Base-by-base conservation (phyloP, 768 basidiomycete genomes). In the Amyloporia xantha region DNA sequence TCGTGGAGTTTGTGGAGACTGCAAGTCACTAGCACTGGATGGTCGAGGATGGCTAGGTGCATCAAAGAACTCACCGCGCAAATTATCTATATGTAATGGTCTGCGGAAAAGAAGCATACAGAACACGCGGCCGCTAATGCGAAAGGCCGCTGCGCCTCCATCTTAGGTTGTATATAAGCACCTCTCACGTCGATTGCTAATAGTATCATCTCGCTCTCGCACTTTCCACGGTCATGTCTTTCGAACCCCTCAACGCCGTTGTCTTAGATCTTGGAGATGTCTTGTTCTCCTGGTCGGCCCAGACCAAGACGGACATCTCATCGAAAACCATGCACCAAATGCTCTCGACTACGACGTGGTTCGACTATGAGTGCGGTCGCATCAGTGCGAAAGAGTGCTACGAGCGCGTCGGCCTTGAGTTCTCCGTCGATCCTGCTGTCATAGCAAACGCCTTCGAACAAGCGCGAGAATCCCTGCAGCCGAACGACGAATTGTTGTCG, bases 181-280 rank as follows among this genome's bases (percentile, higher is more conserved):
- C n/a, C n/a, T n/a, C n/a, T n/a, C n/a, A n/a, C n/a, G n/a, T n/a
- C n/a, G n/a, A n/a, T n/a, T n/a, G n/a, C n/a, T n/a, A n/a, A n/a
- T n/a, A n/a, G n/a, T n/a, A n/a, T n/a, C n/a, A n/a, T n/a, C n/a
- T n/a, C n/a, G n/a, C n/a, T n/a, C n/a, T n/a, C n/a, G n/a, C n/a
- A n/a, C n/a, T n/a, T n/a, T n/a, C n/a, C 30, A 7, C 15, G 30
- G 15, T 15, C 30, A 33, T 33, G 30, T 33, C 30, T 33, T 7
- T 15, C 7, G 30, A 33, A 33, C 40, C 23, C 9, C 23, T 41
- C 38, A 47, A 21, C 19, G 65, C 71, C 9, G 61, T 78, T 53
- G 71, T 79, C 55, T 71, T 78, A 59, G 78, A 79, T 59, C 64
- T 80, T 26, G 77, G 78, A 17, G 78, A 78, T 55, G 77, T 79